Evolutionary conservation across 2,329 filamentous ascomycete species (phyloP).

Genomic region (Colletotrichum falcatum): DNA sequence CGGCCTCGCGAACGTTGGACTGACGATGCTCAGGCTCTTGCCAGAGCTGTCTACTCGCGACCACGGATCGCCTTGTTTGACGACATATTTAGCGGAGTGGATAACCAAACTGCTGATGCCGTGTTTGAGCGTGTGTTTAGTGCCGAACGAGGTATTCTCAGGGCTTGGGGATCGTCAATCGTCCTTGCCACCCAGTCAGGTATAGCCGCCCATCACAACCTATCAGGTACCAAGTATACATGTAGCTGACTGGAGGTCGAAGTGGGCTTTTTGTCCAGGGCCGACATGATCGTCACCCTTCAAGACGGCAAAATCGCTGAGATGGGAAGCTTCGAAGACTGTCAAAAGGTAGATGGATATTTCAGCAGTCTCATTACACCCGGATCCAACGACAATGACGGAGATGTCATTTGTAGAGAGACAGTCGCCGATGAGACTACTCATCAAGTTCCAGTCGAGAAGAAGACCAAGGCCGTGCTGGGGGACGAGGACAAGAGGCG

Average conservation of each 20-base stretch:
- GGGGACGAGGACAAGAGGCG: constrained; percentile 29
- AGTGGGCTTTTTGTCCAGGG: constrained; percentile 47
- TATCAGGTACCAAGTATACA: neutral
- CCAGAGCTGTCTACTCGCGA: constrained; percentile 53
- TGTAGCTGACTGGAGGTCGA: neutral
- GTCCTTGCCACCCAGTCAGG: constrained; percentile 53
- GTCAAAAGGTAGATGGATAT: constrained; percentile 50
- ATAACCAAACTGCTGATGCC: constrained; percentile 49
- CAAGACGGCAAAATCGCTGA: constrained; percentile 49
- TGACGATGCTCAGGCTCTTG: constrained; percentile 48
- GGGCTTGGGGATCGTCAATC: constrained; percentile 49
- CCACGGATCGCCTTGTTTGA: constrained; percentile 51
- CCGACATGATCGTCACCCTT: constrained; percentile 52
- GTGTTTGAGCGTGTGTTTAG: constrained; percentile 49
- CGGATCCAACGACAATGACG: neutral
- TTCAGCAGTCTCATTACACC: constrained; percentile 46
- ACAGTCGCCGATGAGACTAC: neutral
- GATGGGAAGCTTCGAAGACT: constrained; percentile 50
- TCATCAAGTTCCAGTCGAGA: neutral
- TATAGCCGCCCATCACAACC: constrained; percentile 10
- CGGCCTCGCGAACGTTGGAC: neutral
- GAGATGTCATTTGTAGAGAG: neutral
- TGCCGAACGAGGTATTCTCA: constrained; percentile 45
- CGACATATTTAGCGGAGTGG: constrained; percentile 54
- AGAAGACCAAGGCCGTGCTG: neutral